A percentile compares a stretch with the other conserved stretches of the same genome.
Evolutionary conservation across 768 basidiomycete species (phyloP).

Genomic region (Termitomyces sp.): DNA sequence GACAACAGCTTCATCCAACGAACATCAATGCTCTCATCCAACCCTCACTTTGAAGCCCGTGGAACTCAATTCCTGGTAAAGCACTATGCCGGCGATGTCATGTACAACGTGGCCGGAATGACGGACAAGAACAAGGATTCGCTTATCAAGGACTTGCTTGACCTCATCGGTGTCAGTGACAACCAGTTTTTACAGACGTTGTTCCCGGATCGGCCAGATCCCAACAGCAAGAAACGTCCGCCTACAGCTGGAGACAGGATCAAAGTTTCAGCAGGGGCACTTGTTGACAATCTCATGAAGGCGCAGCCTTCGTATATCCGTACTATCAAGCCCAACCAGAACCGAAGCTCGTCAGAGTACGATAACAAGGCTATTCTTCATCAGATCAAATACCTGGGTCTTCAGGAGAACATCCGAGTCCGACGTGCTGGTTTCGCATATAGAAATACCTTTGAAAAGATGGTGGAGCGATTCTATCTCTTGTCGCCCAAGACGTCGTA

Average conservation of each 20-base stretch:
- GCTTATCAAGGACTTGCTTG: conserved; percentile 90
- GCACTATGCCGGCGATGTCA: conserved; percentile 98
- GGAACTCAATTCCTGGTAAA: conserved; percentile 92
- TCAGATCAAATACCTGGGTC: conserved; percentile 98
- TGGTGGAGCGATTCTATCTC: conserved; percentile 98
- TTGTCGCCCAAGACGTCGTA: conserved; percentile 94
- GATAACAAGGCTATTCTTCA: conserved; percentile 94
- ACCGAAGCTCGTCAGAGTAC: conserved; percentile 88
- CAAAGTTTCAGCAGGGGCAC: conserved; percentile 92
- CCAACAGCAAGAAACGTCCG: conserved; percentile 95
- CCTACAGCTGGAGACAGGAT: conserved; percentile 98
- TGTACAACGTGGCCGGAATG: conserved; percentile 97
- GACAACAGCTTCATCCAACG: conserved; percentile 97
- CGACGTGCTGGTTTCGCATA: conserved; percentile 98
- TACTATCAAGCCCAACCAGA: conserved; percentile 99
- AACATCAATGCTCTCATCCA: conserved; percentile 73
- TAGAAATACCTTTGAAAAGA: conserved; percentile 97
- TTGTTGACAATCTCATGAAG: conserved; percentile 97
- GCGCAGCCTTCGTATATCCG: conserved; percentile 98
- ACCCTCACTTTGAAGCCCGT: conserved; percentile 93
- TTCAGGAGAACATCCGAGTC: conserved; percentile 98
- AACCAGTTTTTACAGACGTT: conserved; percentile 85
- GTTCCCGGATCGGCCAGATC: conserved; percentile 94
- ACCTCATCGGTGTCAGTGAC: conserved; percentile 75
- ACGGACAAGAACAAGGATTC: conserved; percentile 99